Base-by-base conservation (phyloP, 306 rosid species). In the Quercus parvula region DNA sequence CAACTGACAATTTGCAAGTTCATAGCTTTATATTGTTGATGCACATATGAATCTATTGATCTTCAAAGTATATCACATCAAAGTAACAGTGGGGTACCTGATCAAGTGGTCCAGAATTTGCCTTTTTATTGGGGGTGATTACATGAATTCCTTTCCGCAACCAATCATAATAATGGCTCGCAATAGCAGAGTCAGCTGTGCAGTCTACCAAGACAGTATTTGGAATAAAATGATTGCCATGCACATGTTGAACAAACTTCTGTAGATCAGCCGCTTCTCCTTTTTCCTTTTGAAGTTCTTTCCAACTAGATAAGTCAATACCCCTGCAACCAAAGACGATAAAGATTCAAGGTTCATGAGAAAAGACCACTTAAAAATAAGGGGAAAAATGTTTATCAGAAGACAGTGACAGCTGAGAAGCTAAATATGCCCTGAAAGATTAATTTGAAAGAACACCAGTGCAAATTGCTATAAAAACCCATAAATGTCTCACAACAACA, bases 91-190 rank as follows among this genome's bases (percentile, higher is more conserved):
- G 66, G 75, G 66, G 75, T 81, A 95, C 99, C 94, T 93, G 98
- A 87, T 95, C 94, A 81, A 95, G 94, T 28, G 98, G 99, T 74
- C 99, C 99, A 30, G 99, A 95, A 83, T 93, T 95, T 18, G 99
- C 98, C 85, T 90, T 95, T 86, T 95, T 95, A 79, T 95, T 95
- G 63, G 98, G 99, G 79, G 99, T 95, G 78, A 95, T 84, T 71
- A 95, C 95, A 62, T 95, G 99, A 83, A 95, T 93, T 82, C 99
- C 99, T 86, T 74, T 91, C 74, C 93, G 82, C 82, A 95, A 88
- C 99, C 99, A 95, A 22, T 89, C 95, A 79, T 86, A 77, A 89
- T 95, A 95, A 90, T 89, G 61, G 78, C 97, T 90, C 24, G 99
- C 98, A 72, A 95, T 74, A 75, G 18, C 67, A 71, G 99, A 62